These are phyloP conservation scores for Botryotinia narcissicola DNA, from an alignment of 2,329 filamentous ascomycete species.

Conservation along the genomic window DNA sequence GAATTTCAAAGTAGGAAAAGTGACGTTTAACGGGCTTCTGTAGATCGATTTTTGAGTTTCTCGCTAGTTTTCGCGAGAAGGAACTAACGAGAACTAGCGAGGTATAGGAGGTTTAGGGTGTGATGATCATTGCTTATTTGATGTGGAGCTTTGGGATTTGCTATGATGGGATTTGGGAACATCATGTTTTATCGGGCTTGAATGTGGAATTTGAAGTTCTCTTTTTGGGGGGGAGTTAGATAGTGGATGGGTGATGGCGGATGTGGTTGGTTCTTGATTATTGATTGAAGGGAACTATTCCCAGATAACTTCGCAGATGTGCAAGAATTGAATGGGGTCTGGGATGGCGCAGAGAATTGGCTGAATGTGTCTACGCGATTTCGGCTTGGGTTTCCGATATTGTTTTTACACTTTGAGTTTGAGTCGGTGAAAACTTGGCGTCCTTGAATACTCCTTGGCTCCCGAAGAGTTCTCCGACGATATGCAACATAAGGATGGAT, in stretches of 20 bases:
- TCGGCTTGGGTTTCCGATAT: not conserved
- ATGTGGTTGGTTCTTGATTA: too few species aligned
- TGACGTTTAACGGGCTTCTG: not conserved
- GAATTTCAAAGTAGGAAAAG: too few species aligned
- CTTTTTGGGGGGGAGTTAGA: not conserved
- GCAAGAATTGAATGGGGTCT: not conserved
- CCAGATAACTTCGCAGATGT: not conserved
- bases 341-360: accelerated
- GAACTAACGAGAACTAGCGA: not conserved
- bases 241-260: not conserved
- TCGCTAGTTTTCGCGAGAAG: not conserved
- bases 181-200: not conserved
- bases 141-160: not conserved
- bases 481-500: not conserved
- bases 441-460: not conserved
- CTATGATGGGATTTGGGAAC: not conserved
- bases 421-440: not conserved
- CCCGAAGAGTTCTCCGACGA: not conserved
- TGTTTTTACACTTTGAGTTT: not conserved
- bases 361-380: accelerated
- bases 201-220: too few species aligned
- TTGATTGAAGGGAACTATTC: not conserved
- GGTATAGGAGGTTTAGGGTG: not conserved
- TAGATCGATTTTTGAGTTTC: not conserved
- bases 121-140: not conserved